Evolutionary conservation across 192 early-diverging fungal genomes (phyloP).

Genomic region (Dispira parvispora): DNA sequence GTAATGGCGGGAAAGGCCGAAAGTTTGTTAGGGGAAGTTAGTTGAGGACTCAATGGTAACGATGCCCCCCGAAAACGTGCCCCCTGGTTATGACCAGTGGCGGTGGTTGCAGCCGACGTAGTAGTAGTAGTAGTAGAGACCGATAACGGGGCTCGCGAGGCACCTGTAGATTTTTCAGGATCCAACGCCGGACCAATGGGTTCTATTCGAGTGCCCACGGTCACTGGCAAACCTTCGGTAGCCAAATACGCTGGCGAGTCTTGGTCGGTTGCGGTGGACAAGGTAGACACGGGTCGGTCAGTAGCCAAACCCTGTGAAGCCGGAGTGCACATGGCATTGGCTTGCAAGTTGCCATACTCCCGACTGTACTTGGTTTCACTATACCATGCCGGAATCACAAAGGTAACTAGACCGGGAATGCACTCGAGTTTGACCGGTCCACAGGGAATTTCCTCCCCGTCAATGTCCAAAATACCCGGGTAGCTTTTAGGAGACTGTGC

Average conservation of each 20-base stretch:
- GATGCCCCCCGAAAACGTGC: neutral
- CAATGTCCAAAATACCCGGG: slow-evolving; percentile 26
- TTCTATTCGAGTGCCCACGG: neutral
- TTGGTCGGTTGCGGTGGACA: neutral
- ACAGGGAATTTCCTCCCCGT: slow-evolving; percentile 26
- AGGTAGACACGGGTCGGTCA: neutral
- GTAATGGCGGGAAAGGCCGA: slow-evolving; percentile 1
- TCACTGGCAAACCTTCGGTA: neutral
- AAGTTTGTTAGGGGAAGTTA: neutral
- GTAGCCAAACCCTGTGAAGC: neutral
- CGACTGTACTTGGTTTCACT: slow-evolving; percentile 4
- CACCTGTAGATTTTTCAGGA: neutral
- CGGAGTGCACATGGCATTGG: neutral
- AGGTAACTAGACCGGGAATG: slow-evolving; percentile 18
- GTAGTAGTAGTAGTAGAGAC: too few relatives aligned
- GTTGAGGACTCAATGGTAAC: neutral
- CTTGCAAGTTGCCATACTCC: neutral
- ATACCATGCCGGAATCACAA: slow-evolving; percentile 12
- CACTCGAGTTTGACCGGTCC: slow-evolving; percentile 29
- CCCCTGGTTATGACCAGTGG: neutral
- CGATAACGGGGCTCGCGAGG: neutral
- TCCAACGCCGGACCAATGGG: neutral
- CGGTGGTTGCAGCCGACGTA: too few relatives aligned
- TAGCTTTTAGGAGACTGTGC: neutral
- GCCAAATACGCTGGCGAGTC: neutral